Evolutionary conservation across 176 grass and related monocot genomes (phyloP).

Genomic region (Phoenix dactylifera): DNA sequence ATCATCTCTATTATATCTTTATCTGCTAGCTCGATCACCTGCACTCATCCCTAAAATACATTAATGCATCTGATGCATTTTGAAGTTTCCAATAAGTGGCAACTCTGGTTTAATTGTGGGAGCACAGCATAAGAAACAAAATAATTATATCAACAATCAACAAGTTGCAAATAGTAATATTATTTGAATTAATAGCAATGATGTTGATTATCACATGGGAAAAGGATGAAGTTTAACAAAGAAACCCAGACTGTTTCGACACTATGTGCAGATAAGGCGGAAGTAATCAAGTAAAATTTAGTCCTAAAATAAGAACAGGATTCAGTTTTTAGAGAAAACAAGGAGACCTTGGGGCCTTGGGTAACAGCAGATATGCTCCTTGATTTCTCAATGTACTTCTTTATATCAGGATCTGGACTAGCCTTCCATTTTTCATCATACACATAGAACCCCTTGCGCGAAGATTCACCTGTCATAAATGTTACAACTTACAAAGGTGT

Average conservation of each 20-base stretch:
- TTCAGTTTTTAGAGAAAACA: background rate
- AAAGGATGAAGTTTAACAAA: no score
- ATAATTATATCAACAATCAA: no score
- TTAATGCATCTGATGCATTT: background rate
- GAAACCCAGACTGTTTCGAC: no score
- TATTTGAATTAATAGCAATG: no score
- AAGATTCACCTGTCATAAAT: conserved; percentile 52
- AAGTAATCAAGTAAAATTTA: background rate
- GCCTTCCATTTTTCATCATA: conserved; percentile 88
- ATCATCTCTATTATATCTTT: conserved; percentile 10
- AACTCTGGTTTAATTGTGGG: background rate
- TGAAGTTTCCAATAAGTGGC: background rate
- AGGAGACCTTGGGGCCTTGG: conserved; percentile 48
- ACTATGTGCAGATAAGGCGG: no score
- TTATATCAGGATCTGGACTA: conserved; percentile 66
- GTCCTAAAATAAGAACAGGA: conserved; percentile 10
- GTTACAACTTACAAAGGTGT: background rate
- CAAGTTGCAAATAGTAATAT: no score
- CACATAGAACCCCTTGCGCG: conserved; percentile 77
- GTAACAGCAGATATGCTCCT: conserved; percentile 60
- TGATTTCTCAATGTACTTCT: conserved; percentile 66
- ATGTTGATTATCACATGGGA: no score
- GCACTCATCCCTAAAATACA: conserved; percentile 14
- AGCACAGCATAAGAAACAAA: no score
- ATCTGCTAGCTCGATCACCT: conserved; percentile 52